phyloP scores from a whole-genome alignment of 2,329 filamentous ascomycete species.

The Drechslera avenae region DNA sequence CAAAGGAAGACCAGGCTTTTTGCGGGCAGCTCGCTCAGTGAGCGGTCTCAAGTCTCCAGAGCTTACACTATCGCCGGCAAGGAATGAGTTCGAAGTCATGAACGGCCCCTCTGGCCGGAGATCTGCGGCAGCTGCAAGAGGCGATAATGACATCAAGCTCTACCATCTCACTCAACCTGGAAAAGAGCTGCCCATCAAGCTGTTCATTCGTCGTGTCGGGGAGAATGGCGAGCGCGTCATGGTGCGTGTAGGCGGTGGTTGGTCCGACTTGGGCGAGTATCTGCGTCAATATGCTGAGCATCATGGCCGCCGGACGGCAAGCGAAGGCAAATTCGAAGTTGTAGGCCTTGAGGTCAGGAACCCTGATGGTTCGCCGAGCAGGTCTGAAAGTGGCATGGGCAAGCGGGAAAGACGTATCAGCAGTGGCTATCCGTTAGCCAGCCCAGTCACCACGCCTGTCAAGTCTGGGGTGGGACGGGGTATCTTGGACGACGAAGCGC shows the following conservation, averaged over 20 bases:
- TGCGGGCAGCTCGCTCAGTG: conserved; percentile 41
- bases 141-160: conserved; percentile 74
- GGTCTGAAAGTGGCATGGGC: conserved; percentile 38
- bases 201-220: conserved; percentile 91
- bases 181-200: conserved; percentile 86
- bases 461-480: conserved; percentile 22
- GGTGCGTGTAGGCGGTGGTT: conserved; percentile 97
- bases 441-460: conserved; percentile 37
- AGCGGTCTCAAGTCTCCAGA: conserved; percentile 44
- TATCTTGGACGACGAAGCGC: conserved; percentile 27
- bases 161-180: conserved; percentile 88
- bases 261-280: conserved; percentile 95
- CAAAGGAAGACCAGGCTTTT: conserved; percentile 38
- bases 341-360: conserved; percentile 52
- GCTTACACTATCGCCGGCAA: conserved; percentile 47
- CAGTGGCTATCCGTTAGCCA: conserved; percentile 23
- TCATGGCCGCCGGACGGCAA: conserved; percentile 74
- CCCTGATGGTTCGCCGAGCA: conserved; percentile 28
- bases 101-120: conserved; percentile 36
- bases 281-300: conserved; percentile 91
- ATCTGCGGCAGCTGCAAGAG: conserved; percentile 30
- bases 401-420: conserved; percentile 36
- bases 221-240: conserved; percentile 91
- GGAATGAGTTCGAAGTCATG: conserved; percentile 37
- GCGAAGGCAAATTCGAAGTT: conserved; percentile 62